phyloP scores from a whole-genome alignment of 805 yeast genomes.

The Yarrowia yakushimensis region DNA sequence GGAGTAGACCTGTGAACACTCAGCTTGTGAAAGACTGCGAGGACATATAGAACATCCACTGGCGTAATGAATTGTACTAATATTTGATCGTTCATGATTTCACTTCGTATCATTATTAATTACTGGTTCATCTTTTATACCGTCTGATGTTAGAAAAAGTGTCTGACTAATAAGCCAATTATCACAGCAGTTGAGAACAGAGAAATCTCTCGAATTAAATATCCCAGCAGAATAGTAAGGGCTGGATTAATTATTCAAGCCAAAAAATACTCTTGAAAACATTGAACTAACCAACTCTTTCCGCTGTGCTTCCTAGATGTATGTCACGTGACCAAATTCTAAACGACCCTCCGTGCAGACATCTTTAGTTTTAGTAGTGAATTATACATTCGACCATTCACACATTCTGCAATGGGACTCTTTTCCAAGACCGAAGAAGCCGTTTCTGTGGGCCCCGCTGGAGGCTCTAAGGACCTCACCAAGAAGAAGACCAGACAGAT shows the following conservation, averaged over 20 bases:
- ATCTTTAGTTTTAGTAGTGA: not conserved
- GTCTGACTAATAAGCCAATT: no score
- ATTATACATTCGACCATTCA: not conserved
- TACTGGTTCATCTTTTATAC: no score
- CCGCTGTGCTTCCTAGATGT: not conserved
- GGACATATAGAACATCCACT: not conserved
- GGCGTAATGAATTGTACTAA: not conserved
- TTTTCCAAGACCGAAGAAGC: slow-evolving; percentile 13
- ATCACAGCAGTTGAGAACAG: no score
- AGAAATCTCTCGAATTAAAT: no score
- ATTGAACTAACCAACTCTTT: not conserved
- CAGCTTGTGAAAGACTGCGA: not conserved
- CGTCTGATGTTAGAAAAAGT: no score
- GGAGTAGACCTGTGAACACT: not conserved
- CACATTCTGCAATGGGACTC: not conserved
- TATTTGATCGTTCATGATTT: no score
- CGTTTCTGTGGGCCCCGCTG: slow-evolving; percentile 17
- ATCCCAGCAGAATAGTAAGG: no score
- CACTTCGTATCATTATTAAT: no score
- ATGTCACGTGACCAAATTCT: slow-evolving; percentile 1
- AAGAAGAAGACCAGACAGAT: slow-evolving; percentile 64
- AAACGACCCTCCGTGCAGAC: not conserved
- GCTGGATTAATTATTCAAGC: no score
- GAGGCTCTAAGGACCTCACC: slow-evolving; percentile 38
- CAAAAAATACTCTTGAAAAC: no score